phyloP scores from a whole-genome alignment of 768 basidiomycete genomes.

The Panus rudis region DNA sequence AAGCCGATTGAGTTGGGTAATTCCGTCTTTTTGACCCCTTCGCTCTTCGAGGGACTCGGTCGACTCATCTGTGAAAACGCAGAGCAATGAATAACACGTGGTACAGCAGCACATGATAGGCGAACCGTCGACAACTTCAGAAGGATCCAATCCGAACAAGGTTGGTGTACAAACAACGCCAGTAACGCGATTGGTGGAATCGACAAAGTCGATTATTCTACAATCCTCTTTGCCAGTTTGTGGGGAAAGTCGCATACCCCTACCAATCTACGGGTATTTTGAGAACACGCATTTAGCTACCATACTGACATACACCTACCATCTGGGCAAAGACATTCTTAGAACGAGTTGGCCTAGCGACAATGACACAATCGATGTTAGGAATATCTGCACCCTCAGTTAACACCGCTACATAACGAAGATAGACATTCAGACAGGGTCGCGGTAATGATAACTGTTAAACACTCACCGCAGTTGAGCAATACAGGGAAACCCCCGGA shows the following conservation, averaged over 20 bases:
- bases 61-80: conserved; percentile 38
- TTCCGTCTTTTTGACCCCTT: conserved; percentile 14
- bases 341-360: conserved; percentile 86
- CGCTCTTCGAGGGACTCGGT: conserved; percentile 41
- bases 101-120: background rate
- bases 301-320: conserved; percentile 36
- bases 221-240: conserved; percentile 77
- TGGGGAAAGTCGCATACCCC: conserved; percentile 85
- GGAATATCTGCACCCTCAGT: conserved; percentile 96
- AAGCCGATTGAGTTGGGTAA: too few species aligned
- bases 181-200: conserved; percentile 56
- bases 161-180: conserved; percentile 78
- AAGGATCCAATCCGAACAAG: conserved; percentile 79
- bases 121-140: conserved; percentile 56
- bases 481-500: conserved; percentile 75
- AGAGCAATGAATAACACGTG: conserved; percentile 1
- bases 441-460: background rate
- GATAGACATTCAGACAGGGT: background rate
- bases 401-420: conserved; percentile 53
- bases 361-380: conserved; percentile 84
- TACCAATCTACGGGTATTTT: conserved; percentile 62
- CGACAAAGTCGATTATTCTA: conserved; percentile 87
- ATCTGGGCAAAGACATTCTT: conserved; percentile 89
- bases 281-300: background rate
- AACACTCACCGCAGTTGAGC: conserved; percentile 71